phyloP scores from a whole-genome alignment of 176 grass and related monocot genomes.

The Bonia amplexicaulis region DNA sequence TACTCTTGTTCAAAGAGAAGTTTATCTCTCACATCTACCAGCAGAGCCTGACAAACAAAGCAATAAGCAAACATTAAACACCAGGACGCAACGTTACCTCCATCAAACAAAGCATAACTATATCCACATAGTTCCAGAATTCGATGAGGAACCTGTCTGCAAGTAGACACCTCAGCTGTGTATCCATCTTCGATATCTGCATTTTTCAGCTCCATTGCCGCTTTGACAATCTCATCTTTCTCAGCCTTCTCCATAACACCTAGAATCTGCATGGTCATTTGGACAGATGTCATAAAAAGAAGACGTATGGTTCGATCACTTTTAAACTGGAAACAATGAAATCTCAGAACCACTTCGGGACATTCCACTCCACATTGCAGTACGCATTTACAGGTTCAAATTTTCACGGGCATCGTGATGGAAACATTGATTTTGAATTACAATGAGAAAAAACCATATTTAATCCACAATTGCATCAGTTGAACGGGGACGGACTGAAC shows the following conservation, averaged over 20 bases:
- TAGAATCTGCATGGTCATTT: constrained; percentile 59
- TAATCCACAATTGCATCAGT: not conserved
- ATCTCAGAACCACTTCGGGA: not conserved
- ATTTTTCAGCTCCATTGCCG: constrained; percentile 76
- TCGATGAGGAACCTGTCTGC: constrained; percentile 54
- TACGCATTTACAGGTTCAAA: not conserved
- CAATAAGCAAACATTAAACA: constrained; percentile 18
- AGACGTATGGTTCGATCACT: not conserved
- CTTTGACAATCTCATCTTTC: constrained; percentile 98
- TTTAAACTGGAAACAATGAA: not conserved
- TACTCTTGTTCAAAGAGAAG: constrained; percentile 94
- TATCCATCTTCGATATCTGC: constrained; percentile 81
- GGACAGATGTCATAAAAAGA: not conserved
- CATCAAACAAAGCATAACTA: not conserved
- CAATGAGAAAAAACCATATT: not conserved
- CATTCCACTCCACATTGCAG: not conserved
- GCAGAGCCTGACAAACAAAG: constrained; percentile 51
- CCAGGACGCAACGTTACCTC: not conserved
- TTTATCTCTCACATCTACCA: constrained; percentile 93
- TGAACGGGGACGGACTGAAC: not conserved
- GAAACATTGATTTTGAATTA: not conserved
- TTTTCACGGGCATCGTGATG: not conserved
- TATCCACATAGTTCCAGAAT: constrained; percentile 7
- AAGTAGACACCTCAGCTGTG: constrained; percentile 36
- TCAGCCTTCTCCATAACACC: constrained; percentile 82